Evolutionary conservation across 2,329 filamentous ascomycete species (phyloP).

Genomic region (Stylonectria norvegica): DNA sequence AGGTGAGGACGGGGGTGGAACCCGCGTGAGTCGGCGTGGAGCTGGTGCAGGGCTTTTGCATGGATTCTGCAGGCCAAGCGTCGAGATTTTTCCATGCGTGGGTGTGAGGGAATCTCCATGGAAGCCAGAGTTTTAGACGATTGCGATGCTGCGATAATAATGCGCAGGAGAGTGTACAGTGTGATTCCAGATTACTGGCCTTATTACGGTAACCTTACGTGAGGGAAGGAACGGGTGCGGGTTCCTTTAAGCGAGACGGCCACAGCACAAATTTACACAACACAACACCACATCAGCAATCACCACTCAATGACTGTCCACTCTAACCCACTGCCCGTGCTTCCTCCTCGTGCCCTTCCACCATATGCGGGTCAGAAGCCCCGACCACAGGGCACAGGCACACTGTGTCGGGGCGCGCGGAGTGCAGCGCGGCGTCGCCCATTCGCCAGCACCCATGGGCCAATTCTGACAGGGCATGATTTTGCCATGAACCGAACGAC

Average conservation of each 20-base stretch:
- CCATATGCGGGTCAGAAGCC: not conserved
- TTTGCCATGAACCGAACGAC: no score
- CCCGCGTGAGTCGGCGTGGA: slow-evolving; percentile 1
- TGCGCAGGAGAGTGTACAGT: not conserved
- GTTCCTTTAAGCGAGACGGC: not conserved
- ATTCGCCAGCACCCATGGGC: not conserved
- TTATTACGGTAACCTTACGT: not conserved
- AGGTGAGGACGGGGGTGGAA: not conserved
- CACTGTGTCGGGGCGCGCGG: not conserved
- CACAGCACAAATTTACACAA: not conserved
- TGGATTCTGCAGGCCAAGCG: no score
- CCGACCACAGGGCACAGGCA: not conserved
- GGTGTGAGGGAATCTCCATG: no score
- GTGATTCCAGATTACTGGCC: not conserved
- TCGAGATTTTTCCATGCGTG: no score
- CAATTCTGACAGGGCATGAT: no score
- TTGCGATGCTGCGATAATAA: no score
- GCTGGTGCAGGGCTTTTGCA: not conserved
- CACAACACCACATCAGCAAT: not conserved
- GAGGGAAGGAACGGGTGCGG: not conserved
- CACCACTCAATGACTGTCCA: no score
- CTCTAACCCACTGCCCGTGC: no score
- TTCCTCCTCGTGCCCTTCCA: no score
- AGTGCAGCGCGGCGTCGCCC: slow-evolving; percentile 1
- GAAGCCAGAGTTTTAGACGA: no score